Conservation (phyloP, 2,329 filamentous ascomycete species). For the Colletotrichum neosansevieriae region DNA sequence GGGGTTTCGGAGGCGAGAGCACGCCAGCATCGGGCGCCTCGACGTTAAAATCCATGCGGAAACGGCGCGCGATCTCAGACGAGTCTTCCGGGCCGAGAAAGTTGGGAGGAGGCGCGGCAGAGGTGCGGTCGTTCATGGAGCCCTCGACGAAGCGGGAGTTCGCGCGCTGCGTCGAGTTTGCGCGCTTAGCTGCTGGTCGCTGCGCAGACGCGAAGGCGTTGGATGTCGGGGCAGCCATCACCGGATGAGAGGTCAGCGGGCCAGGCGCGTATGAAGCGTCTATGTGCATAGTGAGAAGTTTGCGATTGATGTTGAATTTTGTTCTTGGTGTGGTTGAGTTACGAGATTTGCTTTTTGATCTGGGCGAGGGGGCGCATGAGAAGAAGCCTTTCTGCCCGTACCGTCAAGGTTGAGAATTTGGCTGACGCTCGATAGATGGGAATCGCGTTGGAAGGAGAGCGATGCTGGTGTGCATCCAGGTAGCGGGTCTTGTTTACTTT, state of each 20-base stretch:
- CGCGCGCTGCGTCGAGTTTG: constrained; percentile 37
- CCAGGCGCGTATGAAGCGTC: constrained; percentile 30
- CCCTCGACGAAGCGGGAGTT: constrained; percentile 75
- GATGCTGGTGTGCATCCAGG: constrained; percentile 10
- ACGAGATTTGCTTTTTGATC: background rate
- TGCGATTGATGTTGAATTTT: background rate
- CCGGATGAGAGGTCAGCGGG: constrained; percentile 40
- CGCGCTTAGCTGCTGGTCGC: constrained; percentile 32
- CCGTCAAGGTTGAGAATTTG: background rate
- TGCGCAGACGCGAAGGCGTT: constrained; percentile 17
- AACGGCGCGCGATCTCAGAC: constrained; percentile 44
- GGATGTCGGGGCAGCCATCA: constrained; percentile 19
- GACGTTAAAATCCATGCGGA: constrained; percentile 41
- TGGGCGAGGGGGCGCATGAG: background rate
- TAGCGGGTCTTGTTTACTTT: constrained; percentile 35
- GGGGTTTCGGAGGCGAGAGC: constrained; percentile 32
- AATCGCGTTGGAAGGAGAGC: constrained; percentile 2
- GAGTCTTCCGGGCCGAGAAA: constrained; percentile 65
- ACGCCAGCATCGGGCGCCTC: constrained; percentile 40
- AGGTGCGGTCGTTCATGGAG: constrained; percentile 86
- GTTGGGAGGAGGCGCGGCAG: constrained; percentile 75
- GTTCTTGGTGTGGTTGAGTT: background rate
- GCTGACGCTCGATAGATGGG: background rate
- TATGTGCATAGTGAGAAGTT: constrained; percentile 20
- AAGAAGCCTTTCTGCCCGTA: background rate